A percentile compares a stretch with the other conserved stretches of the same genome.
These are phyloP conservation scores for Mesembryanthemum crystallinum DNA, from an alignment of 148 eudicot genomes.

Conservation along the genomic window DNA sequence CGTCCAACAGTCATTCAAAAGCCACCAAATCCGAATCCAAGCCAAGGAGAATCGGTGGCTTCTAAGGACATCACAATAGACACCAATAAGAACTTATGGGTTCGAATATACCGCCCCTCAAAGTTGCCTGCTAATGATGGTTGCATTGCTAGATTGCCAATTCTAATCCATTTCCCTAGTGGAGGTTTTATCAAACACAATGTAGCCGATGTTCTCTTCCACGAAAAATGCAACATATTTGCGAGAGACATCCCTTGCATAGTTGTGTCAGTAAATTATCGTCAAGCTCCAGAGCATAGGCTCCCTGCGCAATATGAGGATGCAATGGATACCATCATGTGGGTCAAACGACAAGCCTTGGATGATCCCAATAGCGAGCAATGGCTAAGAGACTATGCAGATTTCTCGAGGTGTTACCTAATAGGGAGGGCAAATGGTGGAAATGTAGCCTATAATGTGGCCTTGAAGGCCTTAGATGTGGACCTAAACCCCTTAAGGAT, in stretches of 20 bases:
- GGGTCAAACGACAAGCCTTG: slow-evolving; percentile 48
- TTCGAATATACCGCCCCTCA: slow-evolving; percentile 54
- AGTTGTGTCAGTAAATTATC: slow-evolving; percentile 44
- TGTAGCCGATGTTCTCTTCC: slow-evolving; percentile 35
- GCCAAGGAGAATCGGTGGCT: slow-evolving; percentile 38
- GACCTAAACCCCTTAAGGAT: slow-evolving; percentile 38
- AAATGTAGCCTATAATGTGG: slow-evolving; percentile 61
- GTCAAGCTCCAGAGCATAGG: slow-evolving; percentile 64
- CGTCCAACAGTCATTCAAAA: slow-evolving; percentile 34
- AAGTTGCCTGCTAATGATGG: slow-evolving; percentile 50
- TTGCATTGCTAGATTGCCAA: slow-evolving; percentile 49
- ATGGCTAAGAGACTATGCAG: slow-evolving; percentile 61
- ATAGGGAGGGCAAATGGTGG: slow-evolving; percentile 53
- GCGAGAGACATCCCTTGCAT: slow-evolving; percentile 43
- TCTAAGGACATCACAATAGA: slow-evolving; percentile 59
- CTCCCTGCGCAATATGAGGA: slow-evolving; percentile 84
- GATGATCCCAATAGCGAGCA: slow-evolving; percentile 35
- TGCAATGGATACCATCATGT: slow-evolving; percentile 48
- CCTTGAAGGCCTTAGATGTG: slow-evolving; percentile 37
- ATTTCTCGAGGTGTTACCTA: slow-evolving; percentile 55
- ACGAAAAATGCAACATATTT: slow-evolving; percentile 35
- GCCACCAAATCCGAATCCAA: slow-evolving; percentile 28
- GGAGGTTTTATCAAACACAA: slow-evolving; percentile 56
- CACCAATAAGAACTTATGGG: slow-evolving; percentile 43
- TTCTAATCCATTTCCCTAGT: slow-evolving; percentile 53